These are phyloP conservation scores for Tolypocladium inflatum DNA, from an alignment of 2,329 filamentous ascomycete species.

Conservation along the genomic window DNA sequence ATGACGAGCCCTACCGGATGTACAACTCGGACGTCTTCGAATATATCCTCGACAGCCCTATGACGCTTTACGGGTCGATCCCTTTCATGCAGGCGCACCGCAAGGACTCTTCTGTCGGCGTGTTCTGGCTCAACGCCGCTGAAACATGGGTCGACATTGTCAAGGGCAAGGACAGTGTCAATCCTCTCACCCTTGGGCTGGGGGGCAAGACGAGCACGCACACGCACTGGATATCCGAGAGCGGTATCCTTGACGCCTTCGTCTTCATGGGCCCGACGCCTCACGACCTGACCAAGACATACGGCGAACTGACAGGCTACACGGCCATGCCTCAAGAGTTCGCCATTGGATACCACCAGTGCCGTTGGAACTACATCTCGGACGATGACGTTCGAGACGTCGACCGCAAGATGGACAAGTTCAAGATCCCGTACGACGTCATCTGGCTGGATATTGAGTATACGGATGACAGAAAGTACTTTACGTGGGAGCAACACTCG, in stretches of 20 bases:
- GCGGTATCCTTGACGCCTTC: constrained; percentile 83
- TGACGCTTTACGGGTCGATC: constrained; percentile 97
- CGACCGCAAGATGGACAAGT: constrained; percentile 91
- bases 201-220: constrained; percentile 64
- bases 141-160: constrained; percentile 96
- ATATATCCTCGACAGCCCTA: constrained; percentile 92
- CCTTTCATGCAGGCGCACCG: constrained; percentile 97
- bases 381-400: constrained; percentile 97
- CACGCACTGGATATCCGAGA: constrained; percentile 96
- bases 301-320: constrained; percentile 83
- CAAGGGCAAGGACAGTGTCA: constrained; percentile 64
- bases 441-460: constrained; percentile 99
- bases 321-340: constrained; percentile 90
- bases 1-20: constrained; percentile 82
- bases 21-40: constrained; percentile 98
- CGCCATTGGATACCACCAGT: constrained; percentile 89
- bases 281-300: constrained; percentile 69
- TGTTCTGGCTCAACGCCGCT: constrained; percentile 95
- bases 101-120: constrained; percentile 84
- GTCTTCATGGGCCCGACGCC: constrained; percentile 88
- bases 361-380: constrained; percentile 97
- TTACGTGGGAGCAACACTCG: constrained; percentile 87
- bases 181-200: constrained; percentile 67
- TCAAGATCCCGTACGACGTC: constrained; percentile 92
- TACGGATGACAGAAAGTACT: constrained; percentile 94